These are phyloP conservation scores for Chamaenerion angustifolium DNA, from an alignment of 345 rosid genomes.

Conservation along the genomic window DNA sequence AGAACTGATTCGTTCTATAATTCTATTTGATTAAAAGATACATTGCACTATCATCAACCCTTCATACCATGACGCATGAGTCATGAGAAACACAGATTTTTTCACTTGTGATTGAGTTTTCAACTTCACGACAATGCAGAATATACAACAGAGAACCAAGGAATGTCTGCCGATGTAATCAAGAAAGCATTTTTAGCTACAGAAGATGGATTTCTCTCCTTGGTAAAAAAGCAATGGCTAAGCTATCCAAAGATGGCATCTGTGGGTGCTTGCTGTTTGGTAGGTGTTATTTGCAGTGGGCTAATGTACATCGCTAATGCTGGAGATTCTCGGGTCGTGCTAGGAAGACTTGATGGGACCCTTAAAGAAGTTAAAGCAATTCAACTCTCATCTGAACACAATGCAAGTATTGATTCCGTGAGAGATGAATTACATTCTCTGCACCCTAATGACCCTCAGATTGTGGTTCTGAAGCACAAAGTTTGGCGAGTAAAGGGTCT, in stretches of 20 bases:
- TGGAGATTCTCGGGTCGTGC: constrained; percentile 86
- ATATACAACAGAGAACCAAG: constrained; percentile 59
- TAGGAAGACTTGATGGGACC: constrained; percentile 45
- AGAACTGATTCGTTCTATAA: too few relatives aligned
- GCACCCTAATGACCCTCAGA: constrained; percentile 92
- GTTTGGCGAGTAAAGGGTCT: constrained; percentile 99
- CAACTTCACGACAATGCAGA: constrained; percentile 20
- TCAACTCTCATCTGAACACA: constrained; percentile 82
- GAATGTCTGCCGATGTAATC: constrained; percentile 81
- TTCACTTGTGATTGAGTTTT: too few relatives aligned
- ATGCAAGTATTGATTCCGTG: constrained; percentile 73
- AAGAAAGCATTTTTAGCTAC: constrained; percentile 74
- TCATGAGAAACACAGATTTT: too few relatives aligned
- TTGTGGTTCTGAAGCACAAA: constrained; percentile 78
- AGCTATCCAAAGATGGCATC: constrained; percentile 78
- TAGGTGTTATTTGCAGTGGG: constrained; percentile 73
- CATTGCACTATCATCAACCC: too few relatives aligned
- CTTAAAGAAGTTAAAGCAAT: constrained; percentile 62
- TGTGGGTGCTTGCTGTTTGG: constrained; percentile 90
- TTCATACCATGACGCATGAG: too few relatives aligned
- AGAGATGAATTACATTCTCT: constrained; percentile 70
- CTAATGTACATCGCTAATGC: constrained; percentile 76
- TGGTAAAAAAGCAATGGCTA: constrained; percentile 61
- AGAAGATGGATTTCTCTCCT: constrained; percentile 74
- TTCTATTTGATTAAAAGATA: too few relatives aligned